phyloP scores from a whole-genome alignment of 2,329 filamentous ascomycete species.

The Aspergillus sp. region DNA sequence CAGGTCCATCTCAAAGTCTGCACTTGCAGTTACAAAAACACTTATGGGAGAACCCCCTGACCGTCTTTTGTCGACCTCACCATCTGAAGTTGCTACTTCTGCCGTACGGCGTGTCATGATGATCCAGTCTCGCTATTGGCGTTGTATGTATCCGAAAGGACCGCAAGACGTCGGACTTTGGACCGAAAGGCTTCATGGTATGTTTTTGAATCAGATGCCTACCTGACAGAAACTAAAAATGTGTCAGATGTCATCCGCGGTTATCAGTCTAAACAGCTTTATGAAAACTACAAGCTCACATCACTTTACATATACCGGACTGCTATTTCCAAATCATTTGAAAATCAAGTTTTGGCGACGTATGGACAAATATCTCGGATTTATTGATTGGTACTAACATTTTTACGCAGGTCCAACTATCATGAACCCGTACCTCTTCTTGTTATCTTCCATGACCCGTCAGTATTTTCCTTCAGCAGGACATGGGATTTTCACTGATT shows the following conservation, averaged over 20 bases:
- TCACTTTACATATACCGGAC: slow-evolving; percentile 75
- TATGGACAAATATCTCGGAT: slow-evolving; percentile 26
- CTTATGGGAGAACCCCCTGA: slow-evolving; percentile 92
- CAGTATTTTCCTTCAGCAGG: slow-evolving; percentile 32
- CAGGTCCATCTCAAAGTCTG: slow-evolving; percentile 84
- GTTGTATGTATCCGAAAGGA: slow-evolving; percentile 71
- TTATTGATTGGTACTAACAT: not conserved
- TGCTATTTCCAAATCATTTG: slow-evolving; percentile 68
- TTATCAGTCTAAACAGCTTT: slow-evolving; percentile 68
- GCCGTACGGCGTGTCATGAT: slow-evolving; percentile 55
- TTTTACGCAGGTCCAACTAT: slow-evolving; percentile 54
- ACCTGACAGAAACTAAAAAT: slow-evolving; percentile 4
- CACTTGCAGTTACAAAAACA: slow-evolving; percentile 83
- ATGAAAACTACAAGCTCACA: slow-evolving; percentile 70
- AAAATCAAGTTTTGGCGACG: slow-evolving; percentile 82
- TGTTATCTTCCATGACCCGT: slow-evolving; percentile 88
- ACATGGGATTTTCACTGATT: not conserved
- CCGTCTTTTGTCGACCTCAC: slow-evolving; percentile 43
- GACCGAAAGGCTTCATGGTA: slow-evolving; percentile 60
- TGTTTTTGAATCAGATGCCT: slow-evolving; percentile 3
- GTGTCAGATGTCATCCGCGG: slow-evolving; percentile 65
- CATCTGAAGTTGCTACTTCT: slow-evolving; percentile 50
- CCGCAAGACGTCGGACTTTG: slow-evolving; percentile 21
- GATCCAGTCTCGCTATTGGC: slow-evolving; percentile 69
- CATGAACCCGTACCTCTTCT: slow-evolving; percentile 64